These are phyloP conservation scores for Mortierella sp. DNA, from an alignment of 371 early-diverging fungal genomes.

Conservation along the genomic window DNA sequence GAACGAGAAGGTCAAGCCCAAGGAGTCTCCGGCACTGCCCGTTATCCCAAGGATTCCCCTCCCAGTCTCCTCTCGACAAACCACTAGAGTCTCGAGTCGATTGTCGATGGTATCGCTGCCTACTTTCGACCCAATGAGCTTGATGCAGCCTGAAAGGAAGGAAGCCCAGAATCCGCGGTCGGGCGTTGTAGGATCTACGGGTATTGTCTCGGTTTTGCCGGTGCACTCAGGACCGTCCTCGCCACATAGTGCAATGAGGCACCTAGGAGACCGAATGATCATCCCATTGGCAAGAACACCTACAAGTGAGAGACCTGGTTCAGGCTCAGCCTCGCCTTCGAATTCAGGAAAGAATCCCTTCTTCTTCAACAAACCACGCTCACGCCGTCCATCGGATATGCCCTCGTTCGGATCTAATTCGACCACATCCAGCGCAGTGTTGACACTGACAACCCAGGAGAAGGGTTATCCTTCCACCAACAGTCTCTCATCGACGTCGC, in stretches of 20 bases:
- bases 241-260: slow-evolving; percentile 12
- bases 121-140: slow-evolving; percentile 36
- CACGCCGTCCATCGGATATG: slow-evolving; percentile 45
- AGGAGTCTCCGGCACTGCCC: slow-evolving; percentile 9
- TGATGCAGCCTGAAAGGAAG: slow-evolving; percentile 39
- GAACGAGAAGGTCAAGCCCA: slow-evolving; percentile 28
- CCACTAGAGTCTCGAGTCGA: slow-evolving; percentile 45
- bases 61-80: slow-evolving; percentile 27
- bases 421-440: neutral
- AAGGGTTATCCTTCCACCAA: slow-evolving; percentile 4
- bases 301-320: slow-evolving; percentile 31
- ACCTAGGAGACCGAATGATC: slow-evolving; percentile 24
- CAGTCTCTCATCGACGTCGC: slow-evolving; percentile 26
- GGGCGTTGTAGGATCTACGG: neutral
- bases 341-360: slow-evolving; percentile 54
- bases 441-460: slow-evolving; percentile 6
- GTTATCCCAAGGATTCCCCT: slow-evolving; percentile 33
- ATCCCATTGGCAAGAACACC: slow-evolving; percentile 53
- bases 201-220: neutral
- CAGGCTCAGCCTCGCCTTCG: slow-evolving; percentile 28
- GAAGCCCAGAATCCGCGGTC: slow-evolving; percentile 21
- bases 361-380: slow-evolving; percentile 42
- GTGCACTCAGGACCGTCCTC: slow-evolving; percentile 22
- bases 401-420: slow-evolving; percentile 2
- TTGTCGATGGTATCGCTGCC: slow-evolving; percentile 50